Evolutionary conservation across 352 stramenopile genomes (phyloP).

Genomic region (Phytopythium sindhum): DNA sequence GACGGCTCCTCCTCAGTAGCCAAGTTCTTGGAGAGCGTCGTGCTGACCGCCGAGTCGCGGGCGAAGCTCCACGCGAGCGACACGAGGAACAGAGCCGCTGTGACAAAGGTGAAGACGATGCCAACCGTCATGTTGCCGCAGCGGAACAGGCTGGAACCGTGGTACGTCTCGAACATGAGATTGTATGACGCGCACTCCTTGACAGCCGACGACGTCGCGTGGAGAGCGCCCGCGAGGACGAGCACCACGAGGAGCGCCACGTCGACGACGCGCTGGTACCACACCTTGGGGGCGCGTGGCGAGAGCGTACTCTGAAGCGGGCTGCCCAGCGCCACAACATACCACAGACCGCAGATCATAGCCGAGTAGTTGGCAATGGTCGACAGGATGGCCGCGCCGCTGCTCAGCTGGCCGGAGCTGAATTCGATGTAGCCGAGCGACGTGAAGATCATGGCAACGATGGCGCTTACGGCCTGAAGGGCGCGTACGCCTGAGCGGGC

Average conservation of each 20-base stretch:
- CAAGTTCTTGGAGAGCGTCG: slow-evolving; percentile 17
- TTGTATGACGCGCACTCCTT: slow-evolving; percentile 39
- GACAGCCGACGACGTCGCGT: slow-evolving; percentile 24
- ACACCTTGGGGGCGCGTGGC: slow-evolving; percentile 16
- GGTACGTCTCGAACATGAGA: slow-evolving; percentile 39
- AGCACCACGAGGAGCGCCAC: slow-evolving; percentile 20
- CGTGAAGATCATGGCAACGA: slow-evolving; percentile 42
- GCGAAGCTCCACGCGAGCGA: slow-evolving; percentile 33
- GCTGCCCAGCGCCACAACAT: slow-evolving; percentile 23
- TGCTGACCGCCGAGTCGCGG: slow-evolving; percentile 17
- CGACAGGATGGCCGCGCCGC: slow-evolving; percentile 31
- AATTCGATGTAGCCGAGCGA: slow-evolving; percentile 45
- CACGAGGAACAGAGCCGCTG: slow-evolving; percentile 27
- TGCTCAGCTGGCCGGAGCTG: slow-evolving; percentile 32
- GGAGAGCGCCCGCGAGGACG: slow-evolving; percentile 31
- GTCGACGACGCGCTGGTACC: slow-evolving; percentile 34
- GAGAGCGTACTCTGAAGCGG: slow-evolving; percentile 19
- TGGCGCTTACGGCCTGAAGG: slow-evolving; percentile 24
- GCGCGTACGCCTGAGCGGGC: slow-evolving; percentile 20
- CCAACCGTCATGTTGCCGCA: slow-evolving; percentile 35
- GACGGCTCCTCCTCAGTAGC: slow-evolving; percentile 23
- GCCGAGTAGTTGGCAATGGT: slow-evolving; percentile 39
- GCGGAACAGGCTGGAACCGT: slow-evolving; percentile 37
- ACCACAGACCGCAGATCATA: slow-evolving; percentile 33
- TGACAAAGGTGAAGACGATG: slow-evolving; percentile 41